Base-by-base conservation (phyloP, 2,329 filamentous ascomycete species). In the Mollisiaceae sp. region DNA sequence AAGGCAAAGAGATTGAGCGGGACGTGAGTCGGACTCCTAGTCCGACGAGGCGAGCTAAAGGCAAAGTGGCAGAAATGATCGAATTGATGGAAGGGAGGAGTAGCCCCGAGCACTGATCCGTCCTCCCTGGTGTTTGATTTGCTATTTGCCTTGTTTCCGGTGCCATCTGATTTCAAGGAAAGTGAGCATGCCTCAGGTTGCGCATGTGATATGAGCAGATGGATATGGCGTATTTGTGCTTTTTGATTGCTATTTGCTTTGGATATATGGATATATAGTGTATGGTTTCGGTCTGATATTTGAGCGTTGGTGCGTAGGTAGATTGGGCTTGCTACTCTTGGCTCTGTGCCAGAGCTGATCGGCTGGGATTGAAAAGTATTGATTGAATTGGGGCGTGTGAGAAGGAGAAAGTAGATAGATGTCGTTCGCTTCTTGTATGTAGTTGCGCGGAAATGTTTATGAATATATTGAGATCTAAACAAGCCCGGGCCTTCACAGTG, bases 31-130 rank as follows among this genome's bases (percentile, higher is more conserved):
- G 38, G 32, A 65, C 39, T 14, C 32, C 20, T 12, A 58, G 56
- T 38, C 36, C 32, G 32, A 41, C 14, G 59, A 60, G 59, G 45
- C 47, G 22, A 65, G 58, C 63, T 58, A 47, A 66, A 62, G 39
- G 64, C 56, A 57, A 54, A 45, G 61, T 45, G 12, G 38, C n/a
- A 15, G 55, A 57, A 22, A 38, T 57, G 8, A 41, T 57, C 20
- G 32, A 57, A 9, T 12, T 38, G 20, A 38, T 57, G 55, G 55
- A 57, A 36, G 20, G 22, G 18, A 36, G 55, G 14, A 38, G 27
- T 9, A 57, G 55, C 39, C 55, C 55, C 11, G 55, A 57, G 36
- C 50, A 12, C 22, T 50, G 45, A 50, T 50, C n/a, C 22, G 20
- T n/a, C 2, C 22, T 9, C n/a, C n/a, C 41, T 22, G 45, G 22